Evolutionary conservation across 2,329 filamentous ascomycete species (phyloP), one percentile per base, ranked within the genome.

Genomic region (Aureobasidium sp.): DNA sequence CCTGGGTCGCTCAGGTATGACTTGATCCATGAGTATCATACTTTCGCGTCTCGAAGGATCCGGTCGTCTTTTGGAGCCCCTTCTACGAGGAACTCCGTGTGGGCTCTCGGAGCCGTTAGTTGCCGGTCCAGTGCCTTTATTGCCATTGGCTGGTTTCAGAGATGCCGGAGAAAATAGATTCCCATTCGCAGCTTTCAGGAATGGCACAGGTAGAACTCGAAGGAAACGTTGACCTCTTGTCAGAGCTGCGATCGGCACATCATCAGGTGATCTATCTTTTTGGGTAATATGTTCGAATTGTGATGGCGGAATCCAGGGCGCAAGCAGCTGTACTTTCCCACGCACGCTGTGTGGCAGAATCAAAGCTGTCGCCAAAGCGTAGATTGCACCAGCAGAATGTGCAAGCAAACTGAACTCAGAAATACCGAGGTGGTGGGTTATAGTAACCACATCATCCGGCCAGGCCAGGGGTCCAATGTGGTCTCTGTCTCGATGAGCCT

Each of bases 331-430:
- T 61, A 99, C 94, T 59, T 91, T 88, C 25, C 94, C 94, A 6
- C 92, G 88, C 64, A 99, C 95, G 70, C 97, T 90, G 69, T 97
- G 92, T 4, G 94, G 94, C 84, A 99, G 96, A 48, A 94, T 89
- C 48, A 99, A 80, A 0, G 94, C 94, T 0, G 94, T 97, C 0
- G 94, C 94, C 21, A 99, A 83, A 2, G 94, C 94, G 71, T 99
- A 99, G 58, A 99, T 96, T n/a, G 94, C 93, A 16, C 94, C 94
- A 0, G 94, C 94, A 0, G 93, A 97, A 74, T 99, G 94, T 2
- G 94, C 94, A 1, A 99, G 82, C 25, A 99, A 89, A 7, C 93
- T 97, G 72, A 99, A 99, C 67, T 96, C 96, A 11, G 88, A 94
- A 65, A 99, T 95, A 67, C 91, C 92, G 48, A 99, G 81, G 15